Conservation (phyloP, 768 basidiomycete genomes). For the Termitomyces bulborhizus region DNA sequence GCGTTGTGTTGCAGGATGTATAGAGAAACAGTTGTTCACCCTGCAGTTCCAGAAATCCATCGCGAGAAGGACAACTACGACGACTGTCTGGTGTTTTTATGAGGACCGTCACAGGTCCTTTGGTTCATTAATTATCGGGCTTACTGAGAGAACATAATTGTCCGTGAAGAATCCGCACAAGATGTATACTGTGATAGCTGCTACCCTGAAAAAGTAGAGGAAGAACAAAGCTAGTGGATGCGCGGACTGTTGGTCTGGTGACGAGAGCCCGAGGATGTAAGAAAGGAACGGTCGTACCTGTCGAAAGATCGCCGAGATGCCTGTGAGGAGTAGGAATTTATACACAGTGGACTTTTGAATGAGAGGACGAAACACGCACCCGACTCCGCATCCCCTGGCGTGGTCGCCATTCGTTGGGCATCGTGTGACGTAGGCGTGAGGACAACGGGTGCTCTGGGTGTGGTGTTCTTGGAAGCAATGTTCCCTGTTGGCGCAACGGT, state of each 20-base stretch:
- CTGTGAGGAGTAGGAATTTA: slow-evolving; percentile 23
- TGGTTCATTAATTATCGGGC: slow-evolving; percentile 5
- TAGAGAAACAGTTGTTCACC: slow-evolving; percentile 34
- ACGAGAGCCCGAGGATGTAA: slow-evolving; percentile 2
- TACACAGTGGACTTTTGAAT: background rate
- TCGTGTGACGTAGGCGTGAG: slow-evolving; percentile 48
- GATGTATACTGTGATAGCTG: slow-evolving; percentile 89
- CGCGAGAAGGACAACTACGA: slow-evolving; percentile 88
- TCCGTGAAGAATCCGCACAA: slow-evolving; percentile 87
- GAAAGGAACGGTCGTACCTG: slow-evolving; percentile 42
- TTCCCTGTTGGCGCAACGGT: slow-evolving; percentile 29
- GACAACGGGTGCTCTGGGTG: slow-evolving; percentile 40
- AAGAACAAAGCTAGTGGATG: slow-evolving; percentile 83
- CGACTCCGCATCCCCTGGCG: slow-evolving; percentile 66
- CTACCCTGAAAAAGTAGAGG: slow-evolving; percentile 81
- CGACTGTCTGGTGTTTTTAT: slow-evolving; percentile 52
- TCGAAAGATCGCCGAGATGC: slow-evolving; percentile 69
- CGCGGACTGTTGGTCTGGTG: slow-evolving; percentile 61
- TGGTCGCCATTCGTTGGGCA: slow-evolving; percentile 41
- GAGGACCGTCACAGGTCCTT: background rate
- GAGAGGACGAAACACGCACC: slow-evolving; percentile 36
- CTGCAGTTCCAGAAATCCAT: slow-evolving; percentile 99
- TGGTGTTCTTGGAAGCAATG: slow-evolving; percentile 24
- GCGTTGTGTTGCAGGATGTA: background rate
- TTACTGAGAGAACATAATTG: slow-evolving; percentile 89